Evolutionary conservation across 129 eudicot genomes (phyloP), one percentile per base, ranked within the genome.

Genomic region (Smallanthus sonchifolius): DNA sequence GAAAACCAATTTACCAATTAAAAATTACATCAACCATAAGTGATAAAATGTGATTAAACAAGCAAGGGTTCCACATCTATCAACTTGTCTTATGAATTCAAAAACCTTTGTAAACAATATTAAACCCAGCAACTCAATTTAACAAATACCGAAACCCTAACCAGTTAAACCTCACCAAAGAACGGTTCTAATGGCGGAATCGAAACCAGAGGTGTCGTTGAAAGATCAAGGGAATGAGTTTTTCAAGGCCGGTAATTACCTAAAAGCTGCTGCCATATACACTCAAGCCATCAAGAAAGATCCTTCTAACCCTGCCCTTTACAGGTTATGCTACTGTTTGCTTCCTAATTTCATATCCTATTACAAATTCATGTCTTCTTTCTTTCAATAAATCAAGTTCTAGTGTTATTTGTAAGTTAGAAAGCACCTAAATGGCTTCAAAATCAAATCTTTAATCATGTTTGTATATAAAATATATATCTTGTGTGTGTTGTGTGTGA

Each of bases 271-370:
- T 81, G 98, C 98, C 73, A 67, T 93, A 19, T 93, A 93, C 83
- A 93, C 98, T 77, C 98, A 90, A 70, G 97, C 98, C 78, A 93
- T 93, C 77, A 93, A 93, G 86, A 76, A 84, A 70, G 98, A 93
- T 79, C 98, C 98, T 24, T 74, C 84, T 20, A 93, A 93, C 72
- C 85, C 91, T 37, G 83, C 97, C 35, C 97, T 93, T 59, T 88
- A 81, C 85, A 93, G 98, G 97, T 92, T 37, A 6, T 69, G 59
- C 69, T 45, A 17, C 59, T 54, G 16, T 45, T 30, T 16, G 3
- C 40, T 47, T 17, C 16, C 47, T 36, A 11, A 61, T n/a, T 7
- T 11, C 5, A 48, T n/a, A 72, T n/a, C 10, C 69, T 13, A 16
- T 14, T 64, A 64, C 69, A 6, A 6, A 5, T 64, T 64, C 4